phyloP scores from a whole-genome alignment of 345 rosid genomes.

The Eucalyptus tenuipes region DNA sequence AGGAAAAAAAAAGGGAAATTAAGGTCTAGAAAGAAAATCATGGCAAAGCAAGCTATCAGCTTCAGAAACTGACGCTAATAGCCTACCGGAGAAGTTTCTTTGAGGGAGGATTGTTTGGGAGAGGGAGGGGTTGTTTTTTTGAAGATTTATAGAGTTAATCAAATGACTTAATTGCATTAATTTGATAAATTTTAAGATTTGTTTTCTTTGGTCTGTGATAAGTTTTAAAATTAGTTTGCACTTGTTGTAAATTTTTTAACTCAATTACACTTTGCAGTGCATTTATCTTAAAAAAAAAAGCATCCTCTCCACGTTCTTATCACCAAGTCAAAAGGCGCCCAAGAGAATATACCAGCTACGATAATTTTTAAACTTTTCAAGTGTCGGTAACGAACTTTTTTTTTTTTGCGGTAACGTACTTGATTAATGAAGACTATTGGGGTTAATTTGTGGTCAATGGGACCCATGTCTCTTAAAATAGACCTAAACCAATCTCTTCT shows the following conservation, averaged over 20 bases:
- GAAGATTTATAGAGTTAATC: no score
- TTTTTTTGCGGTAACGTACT: neutral
- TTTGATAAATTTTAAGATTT: no score
- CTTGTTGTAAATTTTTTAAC: no score
- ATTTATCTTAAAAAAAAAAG: neutral
- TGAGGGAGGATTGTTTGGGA: no score
- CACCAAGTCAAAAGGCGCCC: neutral
- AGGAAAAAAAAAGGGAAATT: no score
- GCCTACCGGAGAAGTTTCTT: no score
- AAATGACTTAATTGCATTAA: no score
- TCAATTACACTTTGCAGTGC: neutral
- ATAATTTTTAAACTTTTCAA: neutral
- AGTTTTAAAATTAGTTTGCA: no score
- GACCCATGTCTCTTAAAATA: neutral
- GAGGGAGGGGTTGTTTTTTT: no score
- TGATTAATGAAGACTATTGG: neutral
- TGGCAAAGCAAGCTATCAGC: no score
- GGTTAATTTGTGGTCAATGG: neutral
- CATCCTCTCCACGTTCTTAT: neutral
- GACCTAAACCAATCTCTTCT: neutral
- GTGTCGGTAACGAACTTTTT: neutral
- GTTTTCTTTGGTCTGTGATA: fast-evolving
- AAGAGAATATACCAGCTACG: neutral
- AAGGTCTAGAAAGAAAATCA: no score
- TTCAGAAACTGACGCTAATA: no score